Evolutionary conservation across 305 asterid species (phyloP).

Genomic region (Solanum hybrid): DNA sequence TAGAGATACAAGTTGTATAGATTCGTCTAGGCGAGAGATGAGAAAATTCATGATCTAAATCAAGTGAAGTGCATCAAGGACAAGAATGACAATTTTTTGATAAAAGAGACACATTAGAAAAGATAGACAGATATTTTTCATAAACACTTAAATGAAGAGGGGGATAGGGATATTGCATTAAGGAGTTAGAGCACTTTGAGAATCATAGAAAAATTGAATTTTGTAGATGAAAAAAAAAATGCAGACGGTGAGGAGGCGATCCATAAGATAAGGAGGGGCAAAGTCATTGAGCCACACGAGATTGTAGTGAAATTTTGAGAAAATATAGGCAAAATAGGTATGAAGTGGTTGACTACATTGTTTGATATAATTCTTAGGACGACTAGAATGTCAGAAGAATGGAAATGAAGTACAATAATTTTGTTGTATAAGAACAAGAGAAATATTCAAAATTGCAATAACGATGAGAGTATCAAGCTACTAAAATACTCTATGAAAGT

Average conservation of each 20-base stretch:
- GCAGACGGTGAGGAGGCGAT: not conserved
- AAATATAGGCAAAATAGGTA: not conserved
- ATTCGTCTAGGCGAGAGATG: not conserved
- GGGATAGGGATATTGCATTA: not conserved
- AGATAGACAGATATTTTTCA: not conserved
- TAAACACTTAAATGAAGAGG: not conserved
- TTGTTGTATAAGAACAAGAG: not conserved
- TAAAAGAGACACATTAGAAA: not conserved
- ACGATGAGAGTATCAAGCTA: not conserved
- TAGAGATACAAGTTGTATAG: not conserved
- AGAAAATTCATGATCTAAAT: not conserved
- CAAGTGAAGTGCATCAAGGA: not conserved
- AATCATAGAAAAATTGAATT: not conserved
- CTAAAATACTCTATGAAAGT: not conserved
- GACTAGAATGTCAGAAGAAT: not conserved
- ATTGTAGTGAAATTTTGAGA: not conserved
- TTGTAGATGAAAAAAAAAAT: not conserved
- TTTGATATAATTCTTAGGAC: not conserved
- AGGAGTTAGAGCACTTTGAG: not conserved
- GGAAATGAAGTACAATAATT: not conserved
- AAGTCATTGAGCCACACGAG: not conserved
- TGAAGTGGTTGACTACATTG: not conserved
- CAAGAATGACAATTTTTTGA: not conserved
- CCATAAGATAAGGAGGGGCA: not conserved
- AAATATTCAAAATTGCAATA: not conserved